A percentile compares a stretch with the other conserved stretches of the same genome.
Conservation (phyloP, 345 rosid genomes). For the Brassica nigra region DNA sequence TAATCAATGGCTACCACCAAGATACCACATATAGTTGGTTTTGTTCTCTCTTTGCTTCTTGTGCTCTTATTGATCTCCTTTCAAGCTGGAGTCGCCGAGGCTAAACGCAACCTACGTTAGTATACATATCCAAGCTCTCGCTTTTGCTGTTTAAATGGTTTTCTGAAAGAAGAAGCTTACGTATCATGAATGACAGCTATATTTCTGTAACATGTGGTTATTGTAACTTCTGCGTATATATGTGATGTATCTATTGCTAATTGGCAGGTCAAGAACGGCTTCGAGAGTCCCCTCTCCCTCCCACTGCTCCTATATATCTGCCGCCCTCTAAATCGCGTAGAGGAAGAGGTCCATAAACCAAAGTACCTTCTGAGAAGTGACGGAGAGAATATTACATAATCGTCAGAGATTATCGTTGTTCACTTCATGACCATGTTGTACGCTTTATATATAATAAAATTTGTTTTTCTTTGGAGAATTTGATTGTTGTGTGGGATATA, state of each 20-base stretch:
- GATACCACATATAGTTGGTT: background rate
- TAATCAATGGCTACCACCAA: conserved; percentile 32
- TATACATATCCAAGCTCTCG: conserved; percentile 13
- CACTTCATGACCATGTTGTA: conserved; percentile 2
- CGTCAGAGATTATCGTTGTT: background rate
- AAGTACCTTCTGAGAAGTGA: background rate
- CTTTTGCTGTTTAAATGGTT: background rate
- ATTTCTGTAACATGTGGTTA: background rate
- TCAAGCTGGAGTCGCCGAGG: conserved; percentile 27
- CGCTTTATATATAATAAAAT: background rate
- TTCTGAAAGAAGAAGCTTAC: background rate
- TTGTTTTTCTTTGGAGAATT: background rate
- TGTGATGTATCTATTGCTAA: background rate
- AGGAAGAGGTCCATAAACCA: conserved; percentile 32
- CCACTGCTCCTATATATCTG: conserved; percentile 21
- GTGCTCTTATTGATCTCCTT: conserved; percentile 18
- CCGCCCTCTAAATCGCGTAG: conserved; percentile 37
- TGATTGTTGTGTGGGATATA: background rate
- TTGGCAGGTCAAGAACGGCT: conserved; percentile 12
- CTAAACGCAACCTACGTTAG: conserved; percentile 30
- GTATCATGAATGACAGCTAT: background rate
- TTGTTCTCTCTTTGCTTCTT: conserved; percentile 32
- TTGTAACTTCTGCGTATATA: background rate
- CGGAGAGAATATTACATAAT: background rate
- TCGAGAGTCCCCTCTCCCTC: conserved; percentile 14